phyloP scores from a whole-genome alignment of 768 basidiomycete genomes.

The Xerocomus spinulosus region DNA sequence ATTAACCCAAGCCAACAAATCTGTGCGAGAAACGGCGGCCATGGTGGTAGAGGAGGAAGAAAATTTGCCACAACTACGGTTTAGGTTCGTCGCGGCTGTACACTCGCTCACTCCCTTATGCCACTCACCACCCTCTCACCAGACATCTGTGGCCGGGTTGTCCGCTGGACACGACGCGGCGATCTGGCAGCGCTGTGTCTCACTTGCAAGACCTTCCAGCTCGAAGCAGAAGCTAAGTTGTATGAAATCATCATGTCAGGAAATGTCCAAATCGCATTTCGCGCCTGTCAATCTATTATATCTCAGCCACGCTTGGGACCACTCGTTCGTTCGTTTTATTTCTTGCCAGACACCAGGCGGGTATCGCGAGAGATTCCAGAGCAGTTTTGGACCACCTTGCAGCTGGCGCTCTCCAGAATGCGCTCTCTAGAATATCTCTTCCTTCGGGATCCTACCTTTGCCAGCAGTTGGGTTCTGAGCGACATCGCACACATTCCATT shows the following conservation, averaged over 20 bases:
- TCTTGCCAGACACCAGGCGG: constrained; percentile 34
- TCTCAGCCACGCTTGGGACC: constrained; percentile 34
- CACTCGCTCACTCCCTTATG: constrained; percentile 13
- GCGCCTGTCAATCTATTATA: constrained; percentile 38
- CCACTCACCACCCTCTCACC: constrained; percentile 30
- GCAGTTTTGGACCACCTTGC: constrained; percentile 44
- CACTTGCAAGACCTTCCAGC: constrained; percentile 44
- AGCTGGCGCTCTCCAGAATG: constrained; percentile 41
- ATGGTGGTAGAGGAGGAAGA: constrained; percentile 28
- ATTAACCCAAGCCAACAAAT: constrained; percentile 91
- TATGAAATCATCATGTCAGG: constrained; percentile 41
- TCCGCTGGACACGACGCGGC: constrained; percentile 29
- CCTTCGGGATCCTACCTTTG: constrained; percentile 36
- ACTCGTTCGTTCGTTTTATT: constrained; percentile 41
- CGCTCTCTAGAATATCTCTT: constrained; percentile 41
- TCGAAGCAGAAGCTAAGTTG: constrained; percentile 43
- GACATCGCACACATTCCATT: constrained; percentile 37
- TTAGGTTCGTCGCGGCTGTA: no score
- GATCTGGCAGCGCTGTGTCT: constrained; percentile 43
- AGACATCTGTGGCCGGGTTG: constrained; percentile 42
- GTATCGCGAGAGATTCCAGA: constrained; percentile 18
- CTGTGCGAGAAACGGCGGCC: constrained; percentile 71
- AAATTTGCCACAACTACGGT: no score
- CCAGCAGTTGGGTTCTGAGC: constrained; percentile 45
- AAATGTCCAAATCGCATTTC: constrained; percentile 33